Percentiles rank a stretch among this genome's conserved stretches.
These are phyloP conservation scores for Candida tallmaniae DNA, from an alignment of 805 yeast genomes.

Conservation along the genomic window DNA sequence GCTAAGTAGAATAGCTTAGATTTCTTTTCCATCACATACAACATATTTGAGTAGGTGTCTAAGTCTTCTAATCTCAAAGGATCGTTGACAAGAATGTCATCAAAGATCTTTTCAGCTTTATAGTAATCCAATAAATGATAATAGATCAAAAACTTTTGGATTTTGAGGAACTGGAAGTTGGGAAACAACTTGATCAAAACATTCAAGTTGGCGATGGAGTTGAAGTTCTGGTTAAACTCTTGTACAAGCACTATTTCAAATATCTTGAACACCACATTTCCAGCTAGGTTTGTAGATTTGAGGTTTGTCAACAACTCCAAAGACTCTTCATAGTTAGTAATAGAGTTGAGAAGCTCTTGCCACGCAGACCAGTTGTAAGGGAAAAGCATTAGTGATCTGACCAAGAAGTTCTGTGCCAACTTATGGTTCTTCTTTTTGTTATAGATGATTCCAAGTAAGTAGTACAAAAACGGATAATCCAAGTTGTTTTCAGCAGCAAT, in stretches of 20 bases:
- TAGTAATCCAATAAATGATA: constrained; percentile 83
- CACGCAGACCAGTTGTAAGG: constrained; percentile 95
- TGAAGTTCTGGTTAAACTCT: constrained; percentile 69
- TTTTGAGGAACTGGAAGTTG: constrained; percentile 62
- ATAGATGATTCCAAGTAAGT: constrained; percentile 65
- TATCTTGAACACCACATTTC: constrained; percentile 38
- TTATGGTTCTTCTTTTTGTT: constrained; percentile 57
- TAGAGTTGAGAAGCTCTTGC: constrained; percentile 68
- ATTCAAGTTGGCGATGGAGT: constrained; percentile 36
- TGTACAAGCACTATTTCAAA: constrained; percentile 68
- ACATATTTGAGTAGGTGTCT: constrained; percentile 90
- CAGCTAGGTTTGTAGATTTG: constrained; percentile 28
- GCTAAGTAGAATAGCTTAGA: constrained; percentile 83
- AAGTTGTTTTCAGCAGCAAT: constrained; percentile 27
- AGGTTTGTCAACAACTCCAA: constrained; percentile 32
- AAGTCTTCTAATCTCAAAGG: constrained; percentile 87
- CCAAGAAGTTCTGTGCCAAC: constrained; percentile 57
- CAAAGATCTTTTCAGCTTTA: constrained; percentile 76
- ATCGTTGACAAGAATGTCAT: constrained; percentile 64
- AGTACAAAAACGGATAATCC: constrained; percentile 53
- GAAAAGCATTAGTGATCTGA: constrained; percentile 57
- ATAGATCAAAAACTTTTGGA: constrained; percentile 77
- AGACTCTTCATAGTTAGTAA: constrained; percentile 61
- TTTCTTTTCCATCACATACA: constrained; percentile 88
- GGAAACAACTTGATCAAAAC: constrained; percentile 59